Evolutionary conservation across 768 basidiomycete genomes (phyloP).

Genomic region (Piloderma croceum): DNA sequence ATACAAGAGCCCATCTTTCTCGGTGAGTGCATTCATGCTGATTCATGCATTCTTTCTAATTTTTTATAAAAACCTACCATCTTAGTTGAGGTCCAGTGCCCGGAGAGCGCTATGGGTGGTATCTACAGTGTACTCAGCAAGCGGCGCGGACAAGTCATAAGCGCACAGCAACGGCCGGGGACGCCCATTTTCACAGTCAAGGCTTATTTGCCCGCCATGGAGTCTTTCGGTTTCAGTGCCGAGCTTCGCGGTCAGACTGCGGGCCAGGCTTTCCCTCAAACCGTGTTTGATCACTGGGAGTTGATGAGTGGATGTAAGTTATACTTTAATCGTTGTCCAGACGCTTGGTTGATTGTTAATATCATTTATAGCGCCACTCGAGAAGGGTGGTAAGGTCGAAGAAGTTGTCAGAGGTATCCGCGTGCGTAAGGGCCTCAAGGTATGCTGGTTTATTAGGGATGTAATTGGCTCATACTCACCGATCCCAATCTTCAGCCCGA

Average conservation of each 20-base stretch:
- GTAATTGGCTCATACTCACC: neutral
- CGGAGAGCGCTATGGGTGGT: slow-evolving; percentile 63
- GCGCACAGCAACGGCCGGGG: slow-evolving; percentile 59
- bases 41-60: slow-evolving; percentile 1
- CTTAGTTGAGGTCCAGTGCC: slow-evolving; percentile 60
- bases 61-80: too few relatives aligned
- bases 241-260: slow-evolving; percentile 52
- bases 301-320: slow-evolving; percentile 37
- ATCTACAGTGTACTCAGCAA: slow-evolving; percentile 57
- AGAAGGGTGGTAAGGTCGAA: slow-evolving; percentile 53
- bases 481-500: slow-evolving; percentile 38
- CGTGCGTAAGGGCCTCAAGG: slow-evolving; percentile 57
- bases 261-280: slow-evolving; percentile 67
- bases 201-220: slow-evolving; percentile 52
- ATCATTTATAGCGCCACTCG: slow-evolving; percentile 34
- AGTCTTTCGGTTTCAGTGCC: slow-evolving; percentile 63
- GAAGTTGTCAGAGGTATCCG: slow-evolving; percentile 46
- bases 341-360: neutral
- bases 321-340: neutral
- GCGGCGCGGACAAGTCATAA: slow-evolving; percentile 64
- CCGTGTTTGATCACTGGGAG: slow-evolving; percentile 53
- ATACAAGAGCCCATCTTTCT: slow-evolving; percentile 66
- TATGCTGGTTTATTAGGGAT: slow-evolving; percentile 11
- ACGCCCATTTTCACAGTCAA: slow-evolving; percentile 73
- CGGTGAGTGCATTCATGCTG: slow-evolving; percentile 19